Evolutionary conservation across 805 yeast species (phyloP).

Genomic region (Blastobotrys peoriensis): DNA sequence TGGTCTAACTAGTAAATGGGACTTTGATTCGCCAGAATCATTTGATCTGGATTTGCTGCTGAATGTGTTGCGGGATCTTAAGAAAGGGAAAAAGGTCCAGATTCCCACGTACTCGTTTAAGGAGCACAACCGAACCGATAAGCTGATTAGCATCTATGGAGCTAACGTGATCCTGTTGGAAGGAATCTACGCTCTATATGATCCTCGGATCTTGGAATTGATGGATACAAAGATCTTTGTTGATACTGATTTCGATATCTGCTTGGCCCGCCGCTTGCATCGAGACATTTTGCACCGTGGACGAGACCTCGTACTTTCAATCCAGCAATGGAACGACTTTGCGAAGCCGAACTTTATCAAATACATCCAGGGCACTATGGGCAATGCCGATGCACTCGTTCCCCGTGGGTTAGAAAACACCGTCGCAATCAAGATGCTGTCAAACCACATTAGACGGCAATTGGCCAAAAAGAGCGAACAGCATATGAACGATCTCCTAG

Average conservation of each 20-base stretch:
- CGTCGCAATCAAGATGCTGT: constrained; percentile 73
- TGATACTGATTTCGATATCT: constrained; percentile 89
- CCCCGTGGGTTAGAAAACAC: constrained; percentile 83
- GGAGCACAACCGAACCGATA: constrained; percentile 54
- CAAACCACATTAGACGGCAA: constrained; percentile 72
- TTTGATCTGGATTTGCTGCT: constrained; percentile 70
- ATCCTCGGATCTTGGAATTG: constrained; percentile 57
- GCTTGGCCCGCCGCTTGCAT: constrained; percentile 80
- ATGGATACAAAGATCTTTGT: constrained; percentile 88
- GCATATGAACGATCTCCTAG: constrained; percentile 60
- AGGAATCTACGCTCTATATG: constrained; percentile 81
- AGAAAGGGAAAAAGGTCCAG: constrained; percentile 58
- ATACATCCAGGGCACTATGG: constrained; percentile 68
- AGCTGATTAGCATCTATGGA: constrained; percentile 75
- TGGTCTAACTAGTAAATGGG: constrained; percentile 68
- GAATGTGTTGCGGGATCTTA: constrained; percentile 57
- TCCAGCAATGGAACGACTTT: constrained; percentile 82
- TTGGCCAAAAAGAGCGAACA: constrained; percentile 54
- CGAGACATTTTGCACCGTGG: constrained; percentile 86
- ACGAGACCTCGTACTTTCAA: constrained; percentile 72
- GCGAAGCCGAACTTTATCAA: constrained; percentile 89
- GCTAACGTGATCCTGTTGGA: constrained; percentile 91
- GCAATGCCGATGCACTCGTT: constrained; percentile 77
- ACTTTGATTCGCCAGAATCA: constrained; percentile 84
- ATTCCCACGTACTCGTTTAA: constrained; percentile 69